phyloP scores from a whole-genome alignment of 768 basidiomycete species.

The Suillus spraguei region DNA sequence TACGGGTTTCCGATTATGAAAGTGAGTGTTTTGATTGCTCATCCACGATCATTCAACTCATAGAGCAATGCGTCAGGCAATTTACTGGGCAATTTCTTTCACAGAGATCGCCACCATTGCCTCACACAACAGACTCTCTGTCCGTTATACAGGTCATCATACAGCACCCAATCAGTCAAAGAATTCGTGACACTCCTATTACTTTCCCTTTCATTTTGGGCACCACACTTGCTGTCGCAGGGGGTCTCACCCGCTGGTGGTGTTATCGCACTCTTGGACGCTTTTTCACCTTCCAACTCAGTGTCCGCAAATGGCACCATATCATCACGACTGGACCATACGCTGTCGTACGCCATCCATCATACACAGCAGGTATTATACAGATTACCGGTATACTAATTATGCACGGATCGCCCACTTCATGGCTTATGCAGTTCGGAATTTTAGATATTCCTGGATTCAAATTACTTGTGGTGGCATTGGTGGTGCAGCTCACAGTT shows the following conservation, averaged over 20 bases:
- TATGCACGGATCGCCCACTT: conserved; percentile 9
- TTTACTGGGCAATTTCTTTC: conserved; percentile 3
- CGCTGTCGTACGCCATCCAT: conserved; percentile 46
- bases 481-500: neutral
- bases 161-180: neutral
- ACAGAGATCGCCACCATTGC: conserved; percentile 1
- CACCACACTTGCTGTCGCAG: conserved; percentile 23
- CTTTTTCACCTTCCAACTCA: conserved; percentile 47
- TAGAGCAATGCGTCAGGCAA: neutral
- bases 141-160: neutral
- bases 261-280: conserved; percentile 39
- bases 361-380: conserved; percentile 38
- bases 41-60: neutral
- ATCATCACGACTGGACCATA: conserved; percentile 46
- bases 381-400: conserved; percentile 9
- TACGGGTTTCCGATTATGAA: neutral
- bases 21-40: neutral
- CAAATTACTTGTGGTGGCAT: neutral
- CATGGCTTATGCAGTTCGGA: conserved; percentile 6
- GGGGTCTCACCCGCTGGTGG: conserved; percentile 24
- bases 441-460: neutral
- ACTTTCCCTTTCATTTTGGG: conserved; percentile 23
- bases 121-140: neutral
- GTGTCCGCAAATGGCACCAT: conserved; percentile 41
- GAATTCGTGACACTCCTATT: neutral